Evolutionary conservation across 2,329 filamentous ascomycete genomes (phyloP).

Genomic region (Arthroderma sp.): DNA sequence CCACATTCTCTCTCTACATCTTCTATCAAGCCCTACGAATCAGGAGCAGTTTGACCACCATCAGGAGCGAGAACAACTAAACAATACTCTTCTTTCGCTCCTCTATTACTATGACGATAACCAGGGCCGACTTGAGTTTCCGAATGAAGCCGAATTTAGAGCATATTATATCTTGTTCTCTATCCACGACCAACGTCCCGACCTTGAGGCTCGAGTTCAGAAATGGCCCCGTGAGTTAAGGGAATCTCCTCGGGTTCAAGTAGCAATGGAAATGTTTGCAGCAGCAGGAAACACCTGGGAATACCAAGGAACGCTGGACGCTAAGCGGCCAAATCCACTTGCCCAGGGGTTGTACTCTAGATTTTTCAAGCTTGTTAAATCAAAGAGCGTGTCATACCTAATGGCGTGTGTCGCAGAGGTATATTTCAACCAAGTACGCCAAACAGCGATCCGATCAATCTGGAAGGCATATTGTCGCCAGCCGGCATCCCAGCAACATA

Average conservation of each 20-base stretch:
- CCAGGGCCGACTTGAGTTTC: slow-evolving; percentile 37
- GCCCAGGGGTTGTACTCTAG: slow-evolving; percentile 47
- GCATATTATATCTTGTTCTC: slow-evolving; percentile 50
- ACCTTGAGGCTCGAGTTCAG: slow-evolving; percentile 48
- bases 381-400: slow-evolving; percentile 46
- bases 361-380: slow-evolving; percentile 48
- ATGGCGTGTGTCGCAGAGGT: slow-evolving; percentile 54
- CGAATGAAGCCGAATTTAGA: slow-evolving; percentile 52
- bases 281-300: slow-evolving; percentile 44
- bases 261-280: slow-evolving; percentile 46
- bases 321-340: slow-evolving; percentile 39
- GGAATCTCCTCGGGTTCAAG: slow-evolving; percentile 42
- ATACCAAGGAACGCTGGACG: slow-evolving; percentile 40
- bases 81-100: slow-evolving; percentile 49
- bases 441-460: slow-evolving; percentile 44
- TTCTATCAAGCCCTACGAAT: slow-evolving; percentile 42
- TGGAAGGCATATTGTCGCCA: slow-evolving; percentile 42
- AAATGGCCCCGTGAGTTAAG: slow-evolving; percentile 42
- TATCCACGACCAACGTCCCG: slow-evolving; percentile 41
- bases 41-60: slow-evolving; percentile 44
- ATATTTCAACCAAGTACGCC: slow-evolving; percentile 48
- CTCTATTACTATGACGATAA: slow-evolving; percentile 50
- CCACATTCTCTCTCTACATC: slow-evolving; percentile 50
- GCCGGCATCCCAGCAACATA: slow-evolving; percentile 36
- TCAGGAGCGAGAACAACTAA: slow-evolving; percentile 53